These are phyloP conservation scores for Meredithiella fracta DNA, from an alignment of 2,329 filamentous ascomycete genomes.

Conservation along the genomic window DNA sequence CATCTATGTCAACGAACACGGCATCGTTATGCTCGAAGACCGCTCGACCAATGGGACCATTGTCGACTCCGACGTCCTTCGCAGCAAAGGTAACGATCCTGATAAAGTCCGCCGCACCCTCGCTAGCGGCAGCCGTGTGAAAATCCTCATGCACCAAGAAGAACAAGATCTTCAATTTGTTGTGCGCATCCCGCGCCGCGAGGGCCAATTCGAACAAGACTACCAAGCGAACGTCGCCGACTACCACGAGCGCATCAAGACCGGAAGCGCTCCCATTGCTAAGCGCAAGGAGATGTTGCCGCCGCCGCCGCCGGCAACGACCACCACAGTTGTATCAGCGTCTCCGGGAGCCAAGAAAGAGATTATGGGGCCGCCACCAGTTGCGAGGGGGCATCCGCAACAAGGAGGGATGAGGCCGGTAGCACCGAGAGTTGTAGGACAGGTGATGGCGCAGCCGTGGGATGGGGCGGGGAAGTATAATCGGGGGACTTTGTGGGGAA, in stretches of 20 bases:
- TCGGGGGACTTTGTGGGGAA: slow-evolving; percentile 65
- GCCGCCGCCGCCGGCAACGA: slow-evolving; percentile 1
- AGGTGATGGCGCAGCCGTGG: slow-evolving; percentile 33
- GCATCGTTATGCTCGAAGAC: slow-evolving; percentile 82
- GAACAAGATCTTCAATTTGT: slow-evolving; percentile 57
- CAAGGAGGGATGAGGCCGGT: background rate
- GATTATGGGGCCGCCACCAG: background rate
- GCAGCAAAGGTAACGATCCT: slow-evolving; percentile 22
- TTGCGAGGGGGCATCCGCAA: background rate
- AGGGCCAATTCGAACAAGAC: slow-evolving; percentile 44
- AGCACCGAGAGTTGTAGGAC: background rate
- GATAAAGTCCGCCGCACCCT: slow-evolving; percentile 42
- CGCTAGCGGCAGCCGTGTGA: slow-evolving; percentile 54
- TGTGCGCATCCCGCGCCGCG: slow-evolving; percentile 65
- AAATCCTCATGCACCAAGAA: slow-evolving; percentile 41
- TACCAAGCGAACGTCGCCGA: slow-evolving; percentile 53
- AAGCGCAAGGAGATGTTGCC: background rate
- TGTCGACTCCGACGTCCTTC: slow-evolving; percentile 58
- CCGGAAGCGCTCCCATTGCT: too few species aligned
- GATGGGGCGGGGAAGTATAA: slow-evolving; percentile 75
- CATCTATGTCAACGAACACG: slow-evolving; percentile 76
- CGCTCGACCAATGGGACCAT: slow-evolving; percentile 90
- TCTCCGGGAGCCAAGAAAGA: background rate
- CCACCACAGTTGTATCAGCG: background rate
- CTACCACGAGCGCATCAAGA: slow-evolving; percentile 23